These are phyloP conservation scores for Globisporangium takayamanum DNA, from an alignment of 352 stramenopile genomes.

Conservation along the genomic window DNA sequence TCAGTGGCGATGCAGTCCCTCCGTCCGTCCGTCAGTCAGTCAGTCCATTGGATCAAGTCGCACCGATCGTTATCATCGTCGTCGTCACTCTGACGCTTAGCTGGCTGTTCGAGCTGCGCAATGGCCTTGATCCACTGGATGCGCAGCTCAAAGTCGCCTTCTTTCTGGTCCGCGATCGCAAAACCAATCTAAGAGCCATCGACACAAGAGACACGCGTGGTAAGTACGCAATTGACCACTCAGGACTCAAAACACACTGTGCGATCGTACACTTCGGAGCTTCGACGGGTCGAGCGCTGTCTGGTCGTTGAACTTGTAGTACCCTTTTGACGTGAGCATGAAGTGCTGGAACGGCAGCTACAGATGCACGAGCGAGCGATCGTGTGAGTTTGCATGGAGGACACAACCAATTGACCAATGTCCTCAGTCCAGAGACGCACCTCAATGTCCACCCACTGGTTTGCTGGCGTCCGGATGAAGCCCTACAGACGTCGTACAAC, in stretches of 20 bases:
- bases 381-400: background rate
- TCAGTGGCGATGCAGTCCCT: background rate
- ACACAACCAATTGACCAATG: background rate
- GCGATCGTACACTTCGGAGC: constrained; percentile 56
- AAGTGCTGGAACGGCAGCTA: constrained; percentile 76
- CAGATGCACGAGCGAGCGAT: background rate
- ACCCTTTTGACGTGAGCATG: constrained; percentile 77
- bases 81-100: constrained; percentile 17
- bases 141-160: constrained; percentile 79
- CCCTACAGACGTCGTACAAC: constrained; percentile 24
- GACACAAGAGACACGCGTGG: background rate
- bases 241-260: background rate
- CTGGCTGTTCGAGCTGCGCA: constrained; percentile 40
- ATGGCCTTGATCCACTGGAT: constrained; percentile 86
- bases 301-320: constrained; percentile 74
- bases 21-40: too few relatives aligned
- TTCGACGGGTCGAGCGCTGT: constrained; percentile 68
- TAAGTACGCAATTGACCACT: too few relatives aligned
- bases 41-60: background rate
- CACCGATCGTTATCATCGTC: constrained; percentile 23
- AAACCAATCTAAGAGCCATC: constrained; percentile 57
- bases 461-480: constrained; percentile 72
- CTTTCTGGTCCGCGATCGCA: constrained; percentile 80
- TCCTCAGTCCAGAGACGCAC: constrained; percentile 17
- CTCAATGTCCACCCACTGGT: constrained; percentile 81